Conservation (phyloP, 805 yeast species). For the Candida sithepensis region DNA sequence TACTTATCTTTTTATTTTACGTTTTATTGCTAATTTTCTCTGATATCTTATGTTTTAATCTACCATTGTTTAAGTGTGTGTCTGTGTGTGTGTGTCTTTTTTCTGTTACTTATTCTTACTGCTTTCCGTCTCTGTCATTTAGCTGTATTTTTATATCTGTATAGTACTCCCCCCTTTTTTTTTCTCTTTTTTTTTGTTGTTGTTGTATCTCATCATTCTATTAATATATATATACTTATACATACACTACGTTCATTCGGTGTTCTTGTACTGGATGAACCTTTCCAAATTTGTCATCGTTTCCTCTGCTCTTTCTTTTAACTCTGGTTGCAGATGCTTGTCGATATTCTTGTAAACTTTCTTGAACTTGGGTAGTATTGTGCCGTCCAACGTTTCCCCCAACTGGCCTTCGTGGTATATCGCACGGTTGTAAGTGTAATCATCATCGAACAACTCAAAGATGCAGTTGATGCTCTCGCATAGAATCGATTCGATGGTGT, state of each 20-base stretch:
- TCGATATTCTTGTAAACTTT: conserved; percentile 60
- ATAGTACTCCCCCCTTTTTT: conserved; percentile 1
- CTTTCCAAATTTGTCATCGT: conserved; percentile 63
- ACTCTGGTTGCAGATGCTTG: conserved; percentile 51
- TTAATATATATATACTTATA: not conserved
- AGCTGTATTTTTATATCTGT: conserved; percentile 3
- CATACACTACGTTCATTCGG: conserved; percentile 29
- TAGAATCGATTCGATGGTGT: conserved; percentile 28
- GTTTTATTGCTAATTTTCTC: too few relatives aligned
- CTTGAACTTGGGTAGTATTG: conserved; percentile 45
- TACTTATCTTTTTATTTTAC: too few relatives aligned
- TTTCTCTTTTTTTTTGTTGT: not conserved
- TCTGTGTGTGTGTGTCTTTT: not conserved
- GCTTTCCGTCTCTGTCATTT: not conserved
- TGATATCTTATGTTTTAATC: too few relatives aligned
- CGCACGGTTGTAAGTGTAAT: conserved; percentile 62
- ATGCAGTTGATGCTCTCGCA: conserved; percentile 62
- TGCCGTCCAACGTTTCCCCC: conserved; percentile 35
- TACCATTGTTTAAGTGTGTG: too few relatives aligned
- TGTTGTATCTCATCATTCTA: too few relatives aligned
- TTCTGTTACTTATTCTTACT: not conserved
- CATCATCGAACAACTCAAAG: conserved; percentile 81
- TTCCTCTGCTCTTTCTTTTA: conserved; percentile 65
- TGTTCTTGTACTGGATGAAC: conserved; percentile 71
- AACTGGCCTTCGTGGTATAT: conserved; percentile 59